Evolutionary conservation across 495 filamentous ascomycete species (phyloP).

Genomic region (Aspergillus ostianus): DNA sequence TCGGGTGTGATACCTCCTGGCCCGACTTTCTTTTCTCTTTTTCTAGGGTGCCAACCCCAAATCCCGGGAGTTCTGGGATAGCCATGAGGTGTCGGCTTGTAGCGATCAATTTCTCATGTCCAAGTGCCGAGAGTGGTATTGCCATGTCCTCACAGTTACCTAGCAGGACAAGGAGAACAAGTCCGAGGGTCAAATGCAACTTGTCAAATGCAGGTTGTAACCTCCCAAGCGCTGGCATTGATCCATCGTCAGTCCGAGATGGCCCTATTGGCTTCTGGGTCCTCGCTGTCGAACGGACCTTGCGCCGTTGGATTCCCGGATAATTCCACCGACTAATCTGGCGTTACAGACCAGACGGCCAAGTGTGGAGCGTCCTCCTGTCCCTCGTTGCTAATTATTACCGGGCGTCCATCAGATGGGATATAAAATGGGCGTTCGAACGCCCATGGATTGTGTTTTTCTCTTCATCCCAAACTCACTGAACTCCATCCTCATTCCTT

Average conservation of each 20-base stretch:
- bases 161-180: not conserved
- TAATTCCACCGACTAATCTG: conserved; percentile 11
- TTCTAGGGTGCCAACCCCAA: not conserved
- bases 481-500: not conserved
- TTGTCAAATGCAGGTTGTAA: not conserved
- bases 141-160: not conserved
- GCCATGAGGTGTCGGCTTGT: not conserved
- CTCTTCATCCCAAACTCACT: conserved; percentile 3
- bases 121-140: not conserved
- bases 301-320: conserved; percentile 7
- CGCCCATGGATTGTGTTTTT: not conserved
- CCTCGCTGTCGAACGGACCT: not conserved
- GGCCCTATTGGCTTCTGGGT: not conserved
- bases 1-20: too few species aligned
- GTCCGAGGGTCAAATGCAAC: not conserved
- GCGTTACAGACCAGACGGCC: conserved; percentile 6
- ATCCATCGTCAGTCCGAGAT: not conserved
- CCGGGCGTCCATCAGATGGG: not conserved
- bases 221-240: not conserved
- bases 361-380: conserved; percentile 11
- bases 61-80: not conserved
- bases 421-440: conserved; percentile 10
- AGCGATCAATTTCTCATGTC: not conserved
- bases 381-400: conserved; percentile 4
- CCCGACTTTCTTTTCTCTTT: not conserved